A percentile compares a stretch with the other conserved stretches of the same genome.
Conservation (phyloP, 345 rosid species). For the Lepidium sativum region DNA sequence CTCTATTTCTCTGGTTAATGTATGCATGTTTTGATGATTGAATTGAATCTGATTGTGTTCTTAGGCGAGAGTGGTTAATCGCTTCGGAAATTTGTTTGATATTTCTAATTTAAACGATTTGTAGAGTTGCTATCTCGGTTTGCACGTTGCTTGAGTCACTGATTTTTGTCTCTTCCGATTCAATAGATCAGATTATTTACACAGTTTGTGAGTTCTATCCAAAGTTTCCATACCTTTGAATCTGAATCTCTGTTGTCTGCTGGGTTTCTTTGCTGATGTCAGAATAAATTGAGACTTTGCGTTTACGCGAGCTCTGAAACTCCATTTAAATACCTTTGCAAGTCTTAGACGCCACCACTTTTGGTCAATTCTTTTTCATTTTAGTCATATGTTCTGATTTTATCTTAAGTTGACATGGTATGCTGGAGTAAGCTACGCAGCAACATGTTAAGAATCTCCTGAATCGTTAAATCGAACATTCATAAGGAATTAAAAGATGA, state of each 20-base stretch:
- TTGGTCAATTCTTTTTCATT: not conserved
- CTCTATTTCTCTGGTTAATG: not conserved
- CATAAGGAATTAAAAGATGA: not conserved
- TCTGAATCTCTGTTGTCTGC: conserved; percentile 15
- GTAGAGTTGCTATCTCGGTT: not conserved
- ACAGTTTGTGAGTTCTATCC: not conserved
- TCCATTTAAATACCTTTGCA: not conserved
- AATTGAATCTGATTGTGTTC: not conserved
- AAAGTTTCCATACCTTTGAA: conserved; percentile 2
- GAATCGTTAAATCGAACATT: not conserved
- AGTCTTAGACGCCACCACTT: conserved; percentile 9
- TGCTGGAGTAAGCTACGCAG: not conserved
- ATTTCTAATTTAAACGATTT: not conserved
- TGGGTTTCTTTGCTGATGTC: conserved; percentile 16
- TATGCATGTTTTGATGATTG: not conserved
- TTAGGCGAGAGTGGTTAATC: not conserved
- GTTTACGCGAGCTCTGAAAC: conserved; percentile 19
- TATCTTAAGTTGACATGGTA: conserved; percentile 1
- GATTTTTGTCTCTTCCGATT: not conserved
- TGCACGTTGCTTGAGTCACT: not conserved
- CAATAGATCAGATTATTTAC: not conserved
- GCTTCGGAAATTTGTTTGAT: not conserved
- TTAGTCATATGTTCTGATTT: not conserved
- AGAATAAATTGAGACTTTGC: conserved; percentile 14
- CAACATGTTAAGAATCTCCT: not conserved